Conservation (phyloP, 2,329 filamentous ascomycete species). For the Aschersonia sp. region DNA sequence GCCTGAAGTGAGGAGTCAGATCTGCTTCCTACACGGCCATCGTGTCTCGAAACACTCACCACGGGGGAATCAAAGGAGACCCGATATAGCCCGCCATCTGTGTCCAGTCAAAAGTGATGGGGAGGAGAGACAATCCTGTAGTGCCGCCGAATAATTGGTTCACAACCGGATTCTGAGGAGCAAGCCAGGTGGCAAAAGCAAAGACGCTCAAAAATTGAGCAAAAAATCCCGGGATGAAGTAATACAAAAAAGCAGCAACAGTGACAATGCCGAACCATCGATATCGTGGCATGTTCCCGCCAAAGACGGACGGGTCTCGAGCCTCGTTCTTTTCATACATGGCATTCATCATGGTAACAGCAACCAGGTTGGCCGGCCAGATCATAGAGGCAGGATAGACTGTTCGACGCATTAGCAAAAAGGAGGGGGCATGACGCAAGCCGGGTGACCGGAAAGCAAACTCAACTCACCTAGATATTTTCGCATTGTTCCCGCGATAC, state of each 20-base stretch:
- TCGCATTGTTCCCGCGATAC: slow-evolving; percentile 52
- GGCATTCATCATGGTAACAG: slow-evolving; percentile 53
- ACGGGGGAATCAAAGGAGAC: slow-evolving; percentile 55
- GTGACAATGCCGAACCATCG: slow-evolving; percentile 48
- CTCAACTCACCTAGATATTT: slow-evolving; percentile 40
- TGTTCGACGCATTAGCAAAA: slow-evolving; percentile 8
- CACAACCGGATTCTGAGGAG: slow-evolving; percentile 49
- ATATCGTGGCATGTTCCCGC: slow-evolving; percentile 52
- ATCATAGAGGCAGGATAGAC: slow-evolving; percentile 58
- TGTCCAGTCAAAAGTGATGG: slow-evolving; percentile 66
- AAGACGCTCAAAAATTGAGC: slow-evolving; percentile 57
- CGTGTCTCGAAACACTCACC: slow-evolving; percentile 22
- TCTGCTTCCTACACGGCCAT: background rate
- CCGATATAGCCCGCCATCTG: slow-evolving; percentile 54
- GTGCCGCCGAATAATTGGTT: slow-evolving; percentile 62
- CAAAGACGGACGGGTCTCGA: slow-evolving; percentile 36
- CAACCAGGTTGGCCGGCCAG: slow-evolving; percentile 55
- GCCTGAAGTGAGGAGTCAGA: slow-evolving; percentile 21
- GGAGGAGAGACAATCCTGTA: slow-evolving; percentile 52
- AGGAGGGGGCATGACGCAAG: too few species aligned
- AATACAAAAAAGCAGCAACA: slow-evolving; percentile 44
- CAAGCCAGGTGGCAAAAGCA: slow-evolving; percentile 58
- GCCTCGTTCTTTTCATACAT: slow-evolving; percentile 49
- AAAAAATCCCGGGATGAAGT: slow-evolving; percentile 55
- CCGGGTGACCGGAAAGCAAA: background rate